Base-by-base conservation (phyloP, 1,284 basidiomycete genomes). In the Butyriboletus appendiculatus region DNA sequence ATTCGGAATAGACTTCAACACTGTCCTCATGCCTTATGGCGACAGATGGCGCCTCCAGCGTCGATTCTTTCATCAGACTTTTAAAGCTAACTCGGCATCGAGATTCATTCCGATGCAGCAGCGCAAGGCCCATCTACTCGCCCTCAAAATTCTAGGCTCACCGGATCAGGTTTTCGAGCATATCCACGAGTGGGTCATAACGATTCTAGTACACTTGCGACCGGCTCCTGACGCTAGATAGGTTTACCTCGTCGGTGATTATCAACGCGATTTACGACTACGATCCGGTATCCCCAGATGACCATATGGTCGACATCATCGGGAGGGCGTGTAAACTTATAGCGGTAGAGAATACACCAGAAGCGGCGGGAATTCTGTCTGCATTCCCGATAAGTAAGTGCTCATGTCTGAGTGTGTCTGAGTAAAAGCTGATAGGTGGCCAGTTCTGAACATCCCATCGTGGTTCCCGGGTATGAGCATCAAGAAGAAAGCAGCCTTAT, bases 41-140 rank as follows among this genome's bases (percentile, higher is more conserved):
- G 63, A 71, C 2, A 57, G 59, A 47, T 79, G 76, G 78, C 69
- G 73, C 22, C 58, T 62, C 5, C 70, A 73, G 39, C 62, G 76
- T 28, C 66, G 64, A 43, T 58, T 75, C 16, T 71, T 74, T 34
- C 72, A 76, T 40, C 65, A 71, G 41, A 56, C 59, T 30, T 72
- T 72, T 48, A 62, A 64, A 35, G 56, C 62, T 6, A 56, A 61
- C 6, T 62, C 61, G 0, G 48, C 59, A 33, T 51, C 58, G 2
- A 58, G 57, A 40, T 73, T 71, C 39, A 49, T 55, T 11, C 61
- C 69, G 4, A 63, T 69, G 24, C 68, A 73, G 45, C 62, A 64
- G 24, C 56, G 58, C n/a, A 73, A 69, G 51, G 62, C 66, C 0
- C 56, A 67, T 32, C 57, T 67, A 8, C 57, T 76, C 14, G 59